These are phyloP conservation scores for Eucalyptus microcorys DNA, from an alignment of 345 rosid species.

Conservation along the genomic window DNA sequence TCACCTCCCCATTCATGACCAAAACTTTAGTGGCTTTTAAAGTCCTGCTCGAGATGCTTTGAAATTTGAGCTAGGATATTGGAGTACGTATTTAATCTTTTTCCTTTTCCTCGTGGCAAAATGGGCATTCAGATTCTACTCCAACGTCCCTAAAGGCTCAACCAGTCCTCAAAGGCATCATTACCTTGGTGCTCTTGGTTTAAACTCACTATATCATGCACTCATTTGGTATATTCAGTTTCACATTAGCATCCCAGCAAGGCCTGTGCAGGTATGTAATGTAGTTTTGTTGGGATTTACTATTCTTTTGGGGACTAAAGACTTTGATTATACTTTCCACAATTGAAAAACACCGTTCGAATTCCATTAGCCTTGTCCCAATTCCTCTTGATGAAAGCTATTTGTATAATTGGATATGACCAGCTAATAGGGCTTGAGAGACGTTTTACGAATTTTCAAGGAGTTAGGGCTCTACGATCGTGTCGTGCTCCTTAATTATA, in stretches of 20 bases:
- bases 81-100: not conserved
- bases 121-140: not conserved
- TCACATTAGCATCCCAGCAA: not conserved
- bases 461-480: not conserved
- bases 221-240: not conserved
- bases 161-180: not conserved
- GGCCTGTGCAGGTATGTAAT: not conserved
- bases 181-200: not conserved
- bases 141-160: not conserved
- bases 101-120: not conserved
- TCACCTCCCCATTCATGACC: not conserved
- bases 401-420: not conserved
- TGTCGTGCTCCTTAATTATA: not conserved
- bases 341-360: not conserved
- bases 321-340: not conserved
- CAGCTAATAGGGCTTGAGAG: not conserved
- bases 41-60: not conserved
- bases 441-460: not conserved
- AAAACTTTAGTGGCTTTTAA: not conserved
- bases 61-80: not conserved
- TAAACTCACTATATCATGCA: not conserved
- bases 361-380: not conserved
- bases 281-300: not conserved
- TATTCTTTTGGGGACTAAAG: not conserved
- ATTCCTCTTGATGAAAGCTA: not conserved